A percentile compares a stretch with the other conserved stretches of the same genome.
Evolutionary conservation across 768 basidiomycete species (phyloP).

Genomic region (Royoungia palumana): DNA sequence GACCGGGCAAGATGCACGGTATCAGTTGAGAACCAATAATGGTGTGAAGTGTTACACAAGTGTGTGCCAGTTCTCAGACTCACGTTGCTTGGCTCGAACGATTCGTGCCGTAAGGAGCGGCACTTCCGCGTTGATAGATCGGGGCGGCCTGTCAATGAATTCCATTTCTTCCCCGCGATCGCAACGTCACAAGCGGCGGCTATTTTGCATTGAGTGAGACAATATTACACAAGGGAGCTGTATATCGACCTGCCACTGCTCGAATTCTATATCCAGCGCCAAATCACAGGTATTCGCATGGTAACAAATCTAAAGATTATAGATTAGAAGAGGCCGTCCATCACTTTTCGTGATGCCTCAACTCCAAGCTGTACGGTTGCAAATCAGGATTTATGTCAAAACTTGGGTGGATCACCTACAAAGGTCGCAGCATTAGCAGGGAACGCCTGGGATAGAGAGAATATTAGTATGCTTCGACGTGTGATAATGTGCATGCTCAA

Average conservation of each 20-base stretch:
- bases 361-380: constrained; percentile 69
- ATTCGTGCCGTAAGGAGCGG: constrained; percentile 14
- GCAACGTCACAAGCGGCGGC: not conserved
- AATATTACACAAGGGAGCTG: constrained; percentile 4
- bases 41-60: constrained; percentile 3
- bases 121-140: constrained; percentile 1
- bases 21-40: not conserved
- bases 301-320: not conserved
- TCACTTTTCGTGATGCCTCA: constrained; percentile 79
- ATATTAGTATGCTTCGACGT: constrained; percentile 1
- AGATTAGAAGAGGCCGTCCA: constrained; percentile 63
- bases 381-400: constrained; percentile 1
- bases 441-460: constrained; percentile 65
- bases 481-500: constrained; percentile 5
- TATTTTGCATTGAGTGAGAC: constrained; percentile 5
- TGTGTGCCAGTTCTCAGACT: constrained; percentile 4
- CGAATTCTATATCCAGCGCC: constrained; percentile 6
- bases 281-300: constrained; percentile 4
- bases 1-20: not conserved
- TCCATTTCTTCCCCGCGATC: not conserved
- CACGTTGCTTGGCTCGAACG: not conserved
- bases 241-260: constrained; percentile 6
- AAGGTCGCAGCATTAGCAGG: constrained; percentile 96
- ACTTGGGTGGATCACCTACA: constrained; percentile 44
- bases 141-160: not conserved